Conservation (phyloP, 2,329 filamentous ascomycete genomes). For the Nannizziopsis barbatae region DNA sequence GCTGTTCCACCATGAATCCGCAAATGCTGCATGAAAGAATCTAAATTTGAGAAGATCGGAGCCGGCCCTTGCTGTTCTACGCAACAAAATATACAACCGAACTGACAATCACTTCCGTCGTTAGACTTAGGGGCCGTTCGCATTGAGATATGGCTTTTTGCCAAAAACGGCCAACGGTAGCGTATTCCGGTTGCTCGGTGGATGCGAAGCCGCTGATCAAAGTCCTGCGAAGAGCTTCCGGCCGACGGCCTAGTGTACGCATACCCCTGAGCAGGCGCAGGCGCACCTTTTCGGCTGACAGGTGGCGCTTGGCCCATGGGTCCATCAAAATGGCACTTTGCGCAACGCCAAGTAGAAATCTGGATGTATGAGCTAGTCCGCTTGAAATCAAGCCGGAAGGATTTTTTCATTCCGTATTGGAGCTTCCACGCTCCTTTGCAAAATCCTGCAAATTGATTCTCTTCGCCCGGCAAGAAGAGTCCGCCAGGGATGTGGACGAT, state of each 20-base stretch:
- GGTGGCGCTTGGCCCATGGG: conserved; percentile 19
- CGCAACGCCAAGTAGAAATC: conserved; percentile 30
- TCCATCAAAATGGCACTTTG: conserved; percentile 36
- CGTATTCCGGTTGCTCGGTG: conserved; percentile 27
- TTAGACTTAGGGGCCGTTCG: conserved; percentile 21
- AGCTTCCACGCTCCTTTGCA: conserved; percentile 39
- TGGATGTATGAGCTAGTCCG: conserved; percentile 24
- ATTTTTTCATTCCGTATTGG: conserved; percentile 26
- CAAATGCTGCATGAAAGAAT: conserved; percentile 37
- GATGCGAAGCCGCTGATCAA: conserved; percentile 24
- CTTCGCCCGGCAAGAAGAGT: conserved; percentile 26
- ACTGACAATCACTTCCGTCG: conserved; percentile 17
- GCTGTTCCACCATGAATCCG: conserved; percentile 21
- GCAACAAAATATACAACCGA: conserved; percentile 40
- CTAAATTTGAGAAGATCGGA: conserved; percentile 31
- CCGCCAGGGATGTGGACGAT: background rate
- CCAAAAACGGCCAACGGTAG: conserved; percentile 39
- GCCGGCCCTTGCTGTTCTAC: conserved; percentile 26
- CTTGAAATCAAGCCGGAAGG: conserved; percentile 22
- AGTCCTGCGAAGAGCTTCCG: conserved; percentile 14
- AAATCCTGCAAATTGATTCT: conserved; percentile 31
- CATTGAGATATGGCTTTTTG: conserved; percentile 36
- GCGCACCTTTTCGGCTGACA: conserved; percentile 15
- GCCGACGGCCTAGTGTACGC: conserved; percentile 2
- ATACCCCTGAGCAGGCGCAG: conserved; percentile 7